Evolutionary conservation across 1,139 yeast genomes (phyloP), one percentile per base, ranked within the genome.

Genomic region (Pichia sp.): DNA sequence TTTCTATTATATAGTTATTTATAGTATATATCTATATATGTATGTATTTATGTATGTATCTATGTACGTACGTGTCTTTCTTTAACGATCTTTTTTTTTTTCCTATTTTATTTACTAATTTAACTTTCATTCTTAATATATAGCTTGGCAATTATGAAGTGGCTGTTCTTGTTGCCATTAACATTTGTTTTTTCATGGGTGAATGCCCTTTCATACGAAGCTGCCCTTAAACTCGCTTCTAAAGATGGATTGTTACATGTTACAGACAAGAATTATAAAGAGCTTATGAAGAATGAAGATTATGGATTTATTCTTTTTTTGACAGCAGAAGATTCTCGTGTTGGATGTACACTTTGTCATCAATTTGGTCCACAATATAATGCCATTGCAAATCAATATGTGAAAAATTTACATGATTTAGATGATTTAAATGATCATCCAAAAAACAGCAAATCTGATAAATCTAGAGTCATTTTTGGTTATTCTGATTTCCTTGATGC

Each of bases 311-410:
- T 86, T 26, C 63, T 81, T 36, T 70, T 84, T 45, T 67, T 92
- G 54, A 85, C 97, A 0, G 89, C 97, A 2, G 76, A 81, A 20
- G 73, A 80, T 33, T 70, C 87, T 0, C 79, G 78, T 54, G 75
- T 87, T 60, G 87, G 87, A 31, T 92, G 98, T 67, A 70, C 71
- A 2, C 70, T 87, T 49, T 92, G 99, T 71, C 58, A 68, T 26
- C 80, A 82, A 41, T 74, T 86, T 55, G 78, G 75, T 33, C 95
- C 97, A 1, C 78, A 76, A 41, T 87, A 66, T 58, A 67, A 74
- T 24, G 69, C 70, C 40, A 71, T 89, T 40, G 82, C 80, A 28
- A 66, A 76, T 33, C 83, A 90, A 59, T 81, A 81, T 59, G 65
- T 49, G 67, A 68, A 55, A 67, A 71, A 60, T 71, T 72, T 42